Conservation (phyloP, 805 yeast genomes). For the Dipodascopsis uninucleata region DNA sequence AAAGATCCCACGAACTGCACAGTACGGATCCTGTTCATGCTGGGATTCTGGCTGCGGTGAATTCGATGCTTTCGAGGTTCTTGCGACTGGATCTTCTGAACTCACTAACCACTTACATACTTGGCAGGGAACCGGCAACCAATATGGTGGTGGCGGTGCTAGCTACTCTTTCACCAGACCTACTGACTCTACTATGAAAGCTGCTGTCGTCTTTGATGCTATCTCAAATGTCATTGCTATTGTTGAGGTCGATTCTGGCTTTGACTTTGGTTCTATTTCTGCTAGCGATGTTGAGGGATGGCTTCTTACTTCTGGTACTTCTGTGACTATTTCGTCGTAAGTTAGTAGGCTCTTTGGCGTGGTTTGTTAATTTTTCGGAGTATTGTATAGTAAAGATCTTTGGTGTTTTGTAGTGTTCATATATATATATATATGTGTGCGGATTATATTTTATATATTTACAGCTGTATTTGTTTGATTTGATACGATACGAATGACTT, state of each 20-base stretch:
- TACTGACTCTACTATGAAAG: constrained; percentile 68
- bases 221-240: constrained; percentile 49
- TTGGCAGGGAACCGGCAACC: constrained; percentile 65
- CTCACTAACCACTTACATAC: constrained; percentile 74
- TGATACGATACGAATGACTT: too few species aligned
- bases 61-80: constrained; percentile 87
- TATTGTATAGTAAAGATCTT: too few species aligned
- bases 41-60: constrained; percentile 98
- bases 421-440: too few species aligned
- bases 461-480: too few species aligned
- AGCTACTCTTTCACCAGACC: constrained; percentile 89
- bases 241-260: constrained; percentile 48
- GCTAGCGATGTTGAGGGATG: constrained; percentile 41
- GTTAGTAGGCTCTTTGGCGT: too few species aligned
- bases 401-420: too few species aligned
- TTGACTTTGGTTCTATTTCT: constrained; percentile 53
- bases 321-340: constrained; percentile 16
- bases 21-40: constrained; percentile 94
- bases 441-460: too few species aligned
- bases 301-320: constrained; percentile 31
- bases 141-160: constrained; percentile 72
- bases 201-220: constrained; percentile 76
- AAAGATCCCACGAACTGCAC: constrained; percentile 92
- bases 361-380: too few species aligned
- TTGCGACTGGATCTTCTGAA: constrained; percentile 69